These are phyloP conservation scores for Sequoia sempervirens DNA, from an alignment of 75 land plant genomes.

Conservation along the genomic window DNA sequence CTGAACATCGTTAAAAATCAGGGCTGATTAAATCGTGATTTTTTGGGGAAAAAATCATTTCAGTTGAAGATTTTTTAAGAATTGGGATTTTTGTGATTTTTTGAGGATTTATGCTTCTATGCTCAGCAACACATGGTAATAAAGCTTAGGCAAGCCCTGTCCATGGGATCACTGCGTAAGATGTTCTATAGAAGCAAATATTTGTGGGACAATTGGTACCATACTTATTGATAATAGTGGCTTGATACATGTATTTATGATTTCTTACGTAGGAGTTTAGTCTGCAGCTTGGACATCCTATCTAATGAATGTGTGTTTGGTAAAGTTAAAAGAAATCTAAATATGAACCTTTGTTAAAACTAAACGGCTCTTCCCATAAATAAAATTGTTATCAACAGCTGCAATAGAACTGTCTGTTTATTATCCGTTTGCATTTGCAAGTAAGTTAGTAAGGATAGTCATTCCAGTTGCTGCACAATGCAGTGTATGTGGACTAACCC, in stretches of 20 bases:
- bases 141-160: background rate
- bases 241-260: background rate
- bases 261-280: background rate
- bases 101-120: no score
- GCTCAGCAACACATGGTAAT: background rate
- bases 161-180: background rate
- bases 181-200: background rate
- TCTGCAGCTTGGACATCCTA: background rate
- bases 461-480: slow-evolving; percentile 1
- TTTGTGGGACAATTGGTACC: background rate
- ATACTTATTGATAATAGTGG: background rate
- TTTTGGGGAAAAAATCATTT: no score
- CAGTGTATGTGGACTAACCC: background rate
- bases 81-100: no score
- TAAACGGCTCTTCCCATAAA: background rate
- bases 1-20: no score
- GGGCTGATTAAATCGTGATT: no score
- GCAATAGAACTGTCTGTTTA: background rate
- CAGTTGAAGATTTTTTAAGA: no score
- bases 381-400: background rate
- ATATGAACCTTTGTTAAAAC: background rate
- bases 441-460: background rate
- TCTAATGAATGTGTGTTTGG: background rate
- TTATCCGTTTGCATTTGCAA: background rate
- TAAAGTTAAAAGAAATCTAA: background rate